phyloP scores from a whole-genome alignment of 2,329 filamentous ascomycete species.

The Emmonsiellopsis sp. region DNA sequence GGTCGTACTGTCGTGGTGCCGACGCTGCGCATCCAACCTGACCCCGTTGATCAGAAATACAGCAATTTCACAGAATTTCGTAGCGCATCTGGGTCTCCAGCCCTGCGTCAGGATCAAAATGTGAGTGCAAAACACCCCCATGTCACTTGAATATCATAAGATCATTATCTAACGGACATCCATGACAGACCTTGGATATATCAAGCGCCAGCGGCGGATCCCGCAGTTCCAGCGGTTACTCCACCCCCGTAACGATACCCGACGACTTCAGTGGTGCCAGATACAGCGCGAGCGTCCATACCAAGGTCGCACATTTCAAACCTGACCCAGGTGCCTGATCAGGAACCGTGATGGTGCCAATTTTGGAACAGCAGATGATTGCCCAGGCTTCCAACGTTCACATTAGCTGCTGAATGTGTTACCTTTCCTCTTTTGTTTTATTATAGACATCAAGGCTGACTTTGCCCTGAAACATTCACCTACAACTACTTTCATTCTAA shows the following conservation, averaged over 20 bases:
- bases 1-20: neutral
- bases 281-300: neutral
- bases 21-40: neutral
- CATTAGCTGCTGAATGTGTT: no score
- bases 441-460: no score
- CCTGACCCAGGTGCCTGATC: neutral
- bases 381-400: no score
- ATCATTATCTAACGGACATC: neutral
- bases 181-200: neutral
- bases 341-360: no score
- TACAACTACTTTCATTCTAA: no score
- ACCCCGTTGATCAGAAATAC: no score
- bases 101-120: neutral
- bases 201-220: neutral
- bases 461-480: no score
- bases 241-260: neutral
- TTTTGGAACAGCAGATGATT: no score
- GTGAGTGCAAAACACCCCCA: no score
- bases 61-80: no score
- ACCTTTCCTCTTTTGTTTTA: no score
- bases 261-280: neutral
- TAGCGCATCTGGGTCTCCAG: neutral
- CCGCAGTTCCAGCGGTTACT: slow-evolving; percentile 1
- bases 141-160: no score
- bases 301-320: neutral